Evolutionary conservation across 1,139 yeast genomes (phyloP), one percentile per base, ranked within the genome.

Genomic region (Kodamaea derodonti): DNA sequence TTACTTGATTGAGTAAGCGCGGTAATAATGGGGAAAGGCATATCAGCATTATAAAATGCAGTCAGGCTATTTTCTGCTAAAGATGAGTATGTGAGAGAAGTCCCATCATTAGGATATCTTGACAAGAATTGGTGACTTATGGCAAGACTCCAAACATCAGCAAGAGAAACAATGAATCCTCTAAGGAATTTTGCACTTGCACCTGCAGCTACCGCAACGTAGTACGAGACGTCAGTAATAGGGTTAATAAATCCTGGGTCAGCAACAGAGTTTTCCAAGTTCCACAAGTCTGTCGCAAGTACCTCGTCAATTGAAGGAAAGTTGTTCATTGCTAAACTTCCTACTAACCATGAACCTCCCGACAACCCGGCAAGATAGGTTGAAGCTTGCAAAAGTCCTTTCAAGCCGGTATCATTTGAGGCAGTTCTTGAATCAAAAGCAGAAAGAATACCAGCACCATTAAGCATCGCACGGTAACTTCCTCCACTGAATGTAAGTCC

Each of bases 401-500:
- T 52, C 28, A 52, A 41, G 3, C 47, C 48, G 33, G 60, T 60
- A 36, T 55, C 57, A 2, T 38, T 28, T 1, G 58, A 69, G 31
- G 74, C 75, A 6, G 92, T 81, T 49, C 95, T 69, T 48, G 75
- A 72, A 53, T 88, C 97, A 39, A 85, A 59, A 1, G 94, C 96
- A 14, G 90, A 65, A 26, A 87, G 58, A 55, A 81, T 79, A 27
- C 97, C 96, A 3, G 95, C 96, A 14, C 95, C 95, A 35, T 70
- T 60, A 22, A 86, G 61, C 95, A 87, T 84, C 33, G 96, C 95
- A 38, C 97, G 72, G 58, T 84, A 86, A 3, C 96, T 95, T 51
- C 97, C 97, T 28, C 97, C 96, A 10, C 90, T 78, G 51, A 85
- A 83, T 3, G 95, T 85, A n/a, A 86, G 49, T 4, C 81, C 96